A percentile compares a stretch with the other conserved stretches of the same genome.
Evolutionary conservation across 768 basidiomycete species (phyloP).

Genomic region (Hygrophoropsis aurantiaca): DNA sequence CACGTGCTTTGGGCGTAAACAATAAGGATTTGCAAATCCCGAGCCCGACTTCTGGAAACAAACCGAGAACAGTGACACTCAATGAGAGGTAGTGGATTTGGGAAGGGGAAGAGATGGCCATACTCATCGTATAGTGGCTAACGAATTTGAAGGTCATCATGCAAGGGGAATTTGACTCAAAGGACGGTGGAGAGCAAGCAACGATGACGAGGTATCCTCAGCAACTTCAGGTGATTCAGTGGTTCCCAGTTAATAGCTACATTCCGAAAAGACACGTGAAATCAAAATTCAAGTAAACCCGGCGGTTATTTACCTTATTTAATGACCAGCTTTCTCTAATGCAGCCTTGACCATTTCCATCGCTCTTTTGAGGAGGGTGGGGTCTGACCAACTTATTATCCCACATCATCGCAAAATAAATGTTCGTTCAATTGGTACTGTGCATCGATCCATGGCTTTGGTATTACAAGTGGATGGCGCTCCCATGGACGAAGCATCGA

Average conservation of each 20-base stretch:
- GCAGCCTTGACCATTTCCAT: slow-evolving; percentile 45
- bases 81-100: no score
- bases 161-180: no score
- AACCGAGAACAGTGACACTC: no score
- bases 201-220: no score
- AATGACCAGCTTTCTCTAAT: slow-evolving; percentile 49
- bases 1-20: no score
- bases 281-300: background rate
- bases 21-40: no score
- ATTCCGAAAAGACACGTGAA: background rate
- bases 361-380: slow-evolving; percentile 54
- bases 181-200: no score
- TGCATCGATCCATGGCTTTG: slow-evolving; percentile 46
- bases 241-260: slow-evolving; percentile 40
- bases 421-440: slow-evolving; percentile 40
- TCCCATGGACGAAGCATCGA: slow-evolving; percentile 55
- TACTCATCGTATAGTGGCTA: no score
- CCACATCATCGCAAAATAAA: slow-evolving; percentile 55
- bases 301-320: slow-evolving; percentile 33
- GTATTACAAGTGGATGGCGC: slow-evolving; percentile 48
- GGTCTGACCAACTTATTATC: slow-evolving; percentile 48
- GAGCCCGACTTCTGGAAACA: no score
- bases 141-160: no score
- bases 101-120: no score
- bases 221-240: slow-evolving; percentile 21